These are phyloP conservation scores for Amanita molliuscula DNA, from an alignment of 768 basidiomycete genomes.

Conservation along the genomic window DNA sequence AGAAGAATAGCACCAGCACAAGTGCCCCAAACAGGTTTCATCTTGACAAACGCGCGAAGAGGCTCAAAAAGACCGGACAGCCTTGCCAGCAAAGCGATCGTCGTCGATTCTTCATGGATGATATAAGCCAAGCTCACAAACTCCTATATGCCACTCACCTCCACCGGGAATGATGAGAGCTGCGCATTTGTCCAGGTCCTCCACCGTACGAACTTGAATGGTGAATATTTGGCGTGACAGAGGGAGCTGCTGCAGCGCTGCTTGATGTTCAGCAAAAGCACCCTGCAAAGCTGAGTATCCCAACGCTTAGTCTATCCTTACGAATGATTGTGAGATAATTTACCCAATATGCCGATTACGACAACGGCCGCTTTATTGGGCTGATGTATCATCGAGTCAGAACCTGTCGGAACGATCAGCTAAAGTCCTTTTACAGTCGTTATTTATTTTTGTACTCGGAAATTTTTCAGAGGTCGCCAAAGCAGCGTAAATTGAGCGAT, in stretches of 20 bases:
- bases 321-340: slow-evolving; percentile 8
- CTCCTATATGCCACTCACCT: slow-evolving; percentile 29
- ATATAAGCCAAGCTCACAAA: background rate
- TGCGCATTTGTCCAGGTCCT: slow-evolving; percentile 69
- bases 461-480: background rate
- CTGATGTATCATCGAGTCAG: background rate
- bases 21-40: slow-evolving; percentile 86
- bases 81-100: slow-evolving; percentile 71
- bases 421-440: background rate
- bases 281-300: slow-evolving; percentile 73
- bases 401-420: background rate
- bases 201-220: slow-evolving; percentile 57
- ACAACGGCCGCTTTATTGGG: slow-evolving; percentile 4
- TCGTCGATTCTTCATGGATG: slow-evolving; percentile 71
- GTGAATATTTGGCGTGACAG: slow-evolving; percentile 33
- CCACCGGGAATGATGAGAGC: slow-evolving; percentile 93
- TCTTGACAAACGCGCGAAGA: slow-evolving; percentile 57
- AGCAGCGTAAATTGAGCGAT: background rate
- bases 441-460: background rate
- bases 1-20: slow-evolving; percentile 94
- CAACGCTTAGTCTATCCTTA: slow-evolving; percentile 5
- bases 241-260: slow-evolving; percentile 49
- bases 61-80: slow-evolving; percentile 75
- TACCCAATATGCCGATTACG: slow-evolving; percentile 44
- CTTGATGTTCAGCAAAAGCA: slow-evolving; percentile 83